Evolutionary conservation across 331 rosid genomes (phyloP).

Genomic region (Acacia concinna): DNA sequence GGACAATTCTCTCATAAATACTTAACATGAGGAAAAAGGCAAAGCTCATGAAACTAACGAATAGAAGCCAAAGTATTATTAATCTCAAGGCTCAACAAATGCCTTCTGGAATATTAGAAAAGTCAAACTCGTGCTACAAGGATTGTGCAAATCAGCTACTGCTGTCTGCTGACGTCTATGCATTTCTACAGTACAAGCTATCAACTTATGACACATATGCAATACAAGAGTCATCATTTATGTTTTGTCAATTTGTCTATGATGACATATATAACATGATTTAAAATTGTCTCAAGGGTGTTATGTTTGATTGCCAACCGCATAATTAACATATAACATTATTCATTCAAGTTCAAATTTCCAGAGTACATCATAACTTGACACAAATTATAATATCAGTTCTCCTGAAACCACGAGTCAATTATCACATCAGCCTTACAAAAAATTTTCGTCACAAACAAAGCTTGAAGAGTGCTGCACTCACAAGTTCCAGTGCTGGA

Average conservation of each 20-base stretch:
- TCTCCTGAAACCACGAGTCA: background rate
- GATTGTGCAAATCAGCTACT: background rate
- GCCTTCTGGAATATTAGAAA: background rate
- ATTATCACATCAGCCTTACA: slow-evolving; percentile 18
- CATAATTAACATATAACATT: background rate
- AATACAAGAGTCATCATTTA: background rate
- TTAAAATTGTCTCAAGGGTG: background rate
- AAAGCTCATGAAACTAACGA: background rate
- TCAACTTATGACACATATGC: background rate
- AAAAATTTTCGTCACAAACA: slow-evolving; percentile 11
- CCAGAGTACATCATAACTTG: background rate
- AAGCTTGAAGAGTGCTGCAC: slow-evolving; percentile 28
- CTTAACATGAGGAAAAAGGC: background rate
- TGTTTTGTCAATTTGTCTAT: background rate
- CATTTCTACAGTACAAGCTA: background rate
- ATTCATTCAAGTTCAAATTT: background rate
- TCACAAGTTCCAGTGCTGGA: slow-evolving; percentile 77
- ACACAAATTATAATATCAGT: background rate
- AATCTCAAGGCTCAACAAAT: background rate
- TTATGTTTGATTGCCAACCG: background rate
- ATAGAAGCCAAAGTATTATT: background rate
- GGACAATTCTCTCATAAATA: background rate
- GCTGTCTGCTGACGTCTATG: background rate
- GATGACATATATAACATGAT: background rate
- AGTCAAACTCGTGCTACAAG: background rate